Evolutionary conservation across 495 filamentous ascomycete species (phyloP), one percentile per base, ranked within the genome.

Genomic region (Penicillium angulare): DNA sequence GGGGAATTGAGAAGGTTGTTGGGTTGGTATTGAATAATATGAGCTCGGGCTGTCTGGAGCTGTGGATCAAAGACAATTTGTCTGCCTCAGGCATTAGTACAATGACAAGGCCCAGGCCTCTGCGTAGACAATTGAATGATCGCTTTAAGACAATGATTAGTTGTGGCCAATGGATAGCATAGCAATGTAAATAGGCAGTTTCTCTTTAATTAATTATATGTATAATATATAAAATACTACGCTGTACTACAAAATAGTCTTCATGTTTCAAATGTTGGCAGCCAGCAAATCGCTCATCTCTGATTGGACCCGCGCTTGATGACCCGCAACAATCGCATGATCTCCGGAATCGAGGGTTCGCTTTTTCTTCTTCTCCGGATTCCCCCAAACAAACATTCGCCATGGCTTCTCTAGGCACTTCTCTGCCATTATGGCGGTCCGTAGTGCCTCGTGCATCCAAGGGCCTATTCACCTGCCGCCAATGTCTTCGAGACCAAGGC

Each of bases 381-480:
- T 34, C 26, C 23, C 50, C 43, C 31, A 34, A 41, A 24, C 15
- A 17, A 44, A 18, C 57, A 33, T 26, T 52, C 55, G 58, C 46
- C 41, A 76, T 76, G 73, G 72, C 72, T 42, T 63, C 64, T 24
- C 47, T 71, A 34, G 65, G 66, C 42, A 53, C 56, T 29, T 59
- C 68, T 49, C 43, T 58, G 45, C 58, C 66, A 23, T 31, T 63
- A 40, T 63, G 72, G 52, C 61, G 68, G 66, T 15, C 34, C n/a
- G n/a, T 68, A 40, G 76, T 75, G 43, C 71, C 79, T 8, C 77
- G 77, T 47, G 59, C 88, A 12, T 69, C 81, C 3, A 65, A 73
- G 20, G 72, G 79, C 35, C 74, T 83, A 41, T 82, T 86, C 52
- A 72, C 80, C 51, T 86, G 85, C 66, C 77, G 79, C 43, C 81